Evolutionary conservation across 2,329 filamentous ascomycete species (phyloP), one percentile per base, ranked within the genome.

Genomic region (Aspergillus sp.): DNA sequence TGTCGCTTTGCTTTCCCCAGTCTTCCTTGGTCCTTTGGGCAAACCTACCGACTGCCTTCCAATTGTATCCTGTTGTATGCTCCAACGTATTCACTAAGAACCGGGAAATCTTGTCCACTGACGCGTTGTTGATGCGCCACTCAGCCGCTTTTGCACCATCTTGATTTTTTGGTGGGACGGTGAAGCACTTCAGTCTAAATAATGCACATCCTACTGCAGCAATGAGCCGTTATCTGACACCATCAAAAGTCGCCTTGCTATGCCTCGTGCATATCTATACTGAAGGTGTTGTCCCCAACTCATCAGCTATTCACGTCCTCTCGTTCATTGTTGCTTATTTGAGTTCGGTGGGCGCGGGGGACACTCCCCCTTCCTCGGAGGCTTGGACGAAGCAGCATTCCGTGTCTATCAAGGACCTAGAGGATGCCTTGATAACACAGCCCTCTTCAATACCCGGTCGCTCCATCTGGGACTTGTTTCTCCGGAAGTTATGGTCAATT

Each of bases 211-310:
- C 41, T 23, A 15, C 22, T 62, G 30, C 13, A 63, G 61, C 55
- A 45, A 96, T 94, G 89, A 85, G 89, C 70, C 90, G 91, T 60
- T 96, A 90, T 76, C 84, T 98, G 50, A 96, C 91, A n/a, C 91
- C 94, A 13, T 89, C 92, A 68, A 96, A 95, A 74, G 86, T 98
- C 68, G 89, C 90, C 71, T 84, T 97, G 25, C 84, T 98, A 59
- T 87, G 88, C 58, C 85, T 99, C 57, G 85, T 95, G 56, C 87
- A 92, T 69, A 83, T 97, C 57, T 98, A 99, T 77, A 87, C 87
- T 43, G 88, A 91, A 66, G 88, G 87, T 23, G 81, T 84, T 2
- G 84, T 93, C 17, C 89, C 90, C 2, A 87, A 85, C 63, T 83
- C 85, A 54, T 88, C 90, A n/a, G 88, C 89, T 25, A 85, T 94